These are phyloP conservation scores for Pythium myriotylum DNA, from an alignment of 352 stramenopile species.

Conservation along the genomic window DNA sequence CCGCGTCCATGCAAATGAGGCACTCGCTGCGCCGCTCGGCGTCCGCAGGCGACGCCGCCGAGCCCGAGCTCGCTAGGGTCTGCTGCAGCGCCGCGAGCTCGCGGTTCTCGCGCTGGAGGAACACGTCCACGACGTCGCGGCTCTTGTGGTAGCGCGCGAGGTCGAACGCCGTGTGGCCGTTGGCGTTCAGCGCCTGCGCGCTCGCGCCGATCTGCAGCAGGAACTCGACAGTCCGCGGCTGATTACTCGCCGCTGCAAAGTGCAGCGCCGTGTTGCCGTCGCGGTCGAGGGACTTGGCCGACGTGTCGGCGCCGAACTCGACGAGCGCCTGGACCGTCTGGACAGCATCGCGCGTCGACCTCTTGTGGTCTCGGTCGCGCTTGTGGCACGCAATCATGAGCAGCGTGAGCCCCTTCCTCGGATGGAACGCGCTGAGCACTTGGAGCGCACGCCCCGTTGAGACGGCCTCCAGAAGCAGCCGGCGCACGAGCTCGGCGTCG, in stretches of 20 bases:
- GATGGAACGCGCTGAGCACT: constrained; percentile 47
- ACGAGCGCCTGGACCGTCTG: constrained; percentile 56
- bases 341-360: constrained; percentile 15
- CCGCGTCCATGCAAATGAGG: constrained; percentile 58
- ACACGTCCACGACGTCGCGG: constrained; percentile 39
- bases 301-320: constrained; percentile 53
- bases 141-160: constrained; percentile 50
- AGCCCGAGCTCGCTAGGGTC: constrained; percentile 29
- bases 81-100: constrained; percentile 43
- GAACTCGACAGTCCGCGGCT: constrained; percentile 48
- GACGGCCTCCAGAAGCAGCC: constrained; percentile 16
- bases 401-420: constrained; percentile 53
- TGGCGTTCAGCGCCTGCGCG: constrained; percentile 52
- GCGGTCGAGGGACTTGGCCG: constrained; percentile 37
- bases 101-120: constrained; percentile 47
- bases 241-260: constrained; percentile 60
- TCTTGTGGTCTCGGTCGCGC: constrained; percentile 31
- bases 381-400: constrained; percentile 68
- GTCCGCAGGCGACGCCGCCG: not conserved
- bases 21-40: constrained; percentile 34
- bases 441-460: constrained; percentile 12
- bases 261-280: constrained; percentile 69
- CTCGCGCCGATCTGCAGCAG: constrained; percentile 51
- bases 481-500: constrained; percentile 16
- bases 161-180: constrained; percentile 61